Conservation (phyloP, 148 eudicot genomes). For the Salicornia ramosissima region DNA sequence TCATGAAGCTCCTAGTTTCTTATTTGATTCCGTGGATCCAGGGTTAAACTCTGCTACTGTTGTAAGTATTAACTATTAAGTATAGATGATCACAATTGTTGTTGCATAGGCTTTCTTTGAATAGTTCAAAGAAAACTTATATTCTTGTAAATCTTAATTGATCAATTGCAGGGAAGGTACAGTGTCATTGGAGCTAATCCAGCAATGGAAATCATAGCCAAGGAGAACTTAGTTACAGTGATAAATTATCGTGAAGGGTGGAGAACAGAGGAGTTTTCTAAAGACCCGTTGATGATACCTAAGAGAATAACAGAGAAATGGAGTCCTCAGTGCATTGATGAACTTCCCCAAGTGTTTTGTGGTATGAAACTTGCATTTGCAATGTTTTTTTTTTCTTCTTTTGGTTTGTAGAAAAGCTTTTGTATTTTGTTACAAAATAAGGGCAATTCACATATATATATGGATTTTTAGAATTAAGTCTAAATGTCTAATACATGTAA, state of each 20-base stretch:
- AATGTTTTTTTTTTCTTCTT: neutral
- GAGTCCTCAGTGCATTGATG: slow-evolving; percentile 57
- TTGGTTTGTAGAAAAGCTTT: neutral
- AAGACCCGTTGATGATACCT: slow-evolving; percentile 73
- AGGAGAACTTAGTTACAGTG: slow-evolving; percentile 54
- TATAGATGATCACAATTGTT: neutral
- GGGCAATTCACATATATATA: too few species aligned
- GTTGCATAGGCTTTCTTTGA: neutral
- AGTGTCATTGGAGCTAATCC: slow-evolving; percentile 85
- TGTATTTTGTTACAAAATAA: too few species aligned
- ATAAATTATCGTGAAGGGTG: slow-evolving; percentile 57
- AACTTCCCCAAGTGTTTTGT: slow-evolving; percentile 79
- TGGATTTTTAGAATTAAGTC: too few species aligned
- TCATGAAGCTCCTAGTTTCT: slow-evolving; percentile 64
- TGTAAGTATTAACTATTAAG: slow-evolving; percentile 41
- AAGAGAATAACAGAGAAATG: slow-evolving; percentile 57
- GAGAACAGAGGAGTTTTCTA: slow-evolving; percentile 45
- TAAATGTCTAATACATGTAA: too few species aligned
- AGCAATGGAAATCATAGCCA: slow-evolving; percentile 70
- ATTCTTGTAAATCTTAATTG: neutral
- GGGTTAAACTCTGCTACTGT: slow-evolving; percentile 41
- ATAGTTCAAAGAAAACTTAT: neutral
- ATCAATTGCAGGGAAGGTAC: slow-evolving; percentile 76
- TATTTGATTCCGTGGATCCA: slow-evolving; percentile 64
- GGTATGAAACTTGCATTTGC: slow-evolving; percentile 35